Conservation (phyloP, 2,329 filamentous ascomycete species). For the Sporothrix dimorphospora region DNA sequence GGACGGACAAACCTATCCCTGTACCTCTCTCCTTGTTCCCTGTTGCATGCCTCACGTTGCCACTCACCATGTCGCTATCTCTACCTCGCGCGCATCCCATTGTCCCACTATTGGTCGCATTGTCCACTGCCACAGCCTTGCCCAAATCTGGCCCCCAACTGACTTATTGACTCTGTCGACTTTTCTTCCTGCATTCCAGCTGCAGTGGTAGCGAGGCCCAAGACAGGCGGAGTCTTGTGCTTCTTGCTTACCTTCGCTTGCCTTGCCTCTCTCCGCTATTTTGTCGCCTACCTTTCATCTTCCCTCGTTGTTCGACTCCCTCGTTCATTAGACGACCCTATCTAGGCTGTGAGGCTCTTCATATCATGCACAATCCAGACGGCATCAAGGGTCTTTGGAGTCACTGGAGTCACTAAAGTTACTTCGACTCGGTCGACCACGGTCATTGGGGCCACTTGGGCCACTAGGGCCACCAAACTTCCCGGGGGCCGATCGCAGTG, state of each 20-base stretch:
- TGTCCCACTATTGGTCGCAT: not conserved
- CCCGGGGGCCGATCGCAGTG: constrained; percentile 1
- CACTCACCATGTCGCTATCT: not conserved
- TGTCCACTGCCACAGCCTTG: not conserved
- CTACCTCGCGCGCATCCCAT: not conserved
- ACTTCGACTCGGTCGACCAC: not conserved
- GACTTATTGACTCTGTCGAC: not conserved
- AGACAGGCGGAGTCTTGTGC: not conserved
- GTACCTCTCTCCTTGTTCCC: not conserved
- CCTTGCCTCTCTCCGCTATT: not conserved
- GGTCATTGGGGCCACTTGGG: not conserved
- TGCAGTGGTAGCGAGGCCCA: not conserved
- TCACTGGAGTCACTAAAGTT: too few relatives aligned
- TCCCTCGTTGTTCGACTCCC: not conserved
- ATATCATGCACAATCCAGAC: constrained; percentile 19
- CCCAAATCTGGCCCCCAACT: not conserved
- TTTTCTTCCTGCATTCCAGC: constrained; percentile 11
- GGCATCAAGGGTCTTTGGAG: not conserved
- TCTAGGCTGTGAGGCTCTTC: not conserved
- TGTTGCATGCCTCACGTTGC: constrained; percentile 7
- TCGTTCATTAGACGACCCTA: not conserved
- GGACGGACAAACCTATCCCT: not conserved
- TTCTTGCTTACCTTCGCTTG: not conserved
- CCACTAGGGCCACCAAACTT: not conserved
- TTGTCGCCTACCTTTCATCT: not conserved